Evolutionary conservation across 306 rosid species (phyloP).

Genomic region (Ochetophila trinervis): DNA sequence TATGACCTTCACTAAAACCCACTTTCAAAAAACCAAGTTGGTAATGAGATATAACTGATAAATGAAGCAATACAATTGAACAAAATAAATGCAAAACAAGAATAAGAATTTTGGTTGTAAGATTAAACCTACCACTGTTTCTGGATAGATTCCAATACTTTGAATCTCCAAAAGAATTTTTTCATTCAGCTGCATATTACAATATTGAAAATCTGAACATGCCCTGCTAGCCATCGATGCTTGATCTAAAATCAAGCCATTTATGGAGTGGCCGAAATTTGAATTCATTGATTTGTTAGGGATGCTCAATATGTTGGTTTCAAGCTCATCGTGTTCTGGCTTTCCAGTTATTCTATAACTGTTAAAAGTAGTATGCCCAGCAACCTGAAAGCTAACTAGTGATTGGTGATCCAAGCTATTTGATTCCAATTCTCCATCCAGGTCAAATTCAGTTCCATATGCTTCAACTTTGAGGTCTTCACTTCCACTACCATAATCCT

Average conservation of each 20-base stretch:
- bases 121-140: slow-evolving; percentile 59
- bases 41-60: not conserved
- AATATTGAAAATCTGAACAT: slow-evolving; percentile 73
- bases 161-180: slow-evolving; percentile 89
- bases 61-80: slow-evolving; percentile 4
- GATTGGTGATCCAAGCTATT: slow-evolving; percentile 48
- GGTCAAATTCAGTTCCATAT: slow-evolving; percentile 54
- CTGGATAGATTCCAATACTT: slow-evolving; percentile 79
- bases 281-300: slow-evolving; percentile 44
- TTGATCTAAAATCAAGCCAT: slow-evolving; percentile 61
- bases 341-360: slow-evolving; percentile 50
- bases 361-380: slow-evolving; percentile 58
- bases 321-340: slow-evolving; percentile 51
- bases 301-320: slow-evolving; percentile 40
- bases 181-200: slow-evolving; percentile 62
- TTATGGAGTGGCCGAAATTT: slow-evolving; percentile 42
- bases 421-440: slow-evolving; percentile 60
- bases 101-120: slow-evolving; percentile 13
- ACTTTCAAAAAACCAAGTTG: not conserved
- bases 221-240: slow-evolving; percentile 39
- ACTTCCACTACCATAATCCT: slow-evolving; percentile 58
- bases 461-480: slow-evolving; percentile 56
- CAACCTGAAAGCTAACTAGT: slow-evolving; percentile 50
- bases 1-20: too few species aligned
- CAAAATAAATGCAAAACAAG: not conserved